These are phyloP conservation scores for Fagopyrum esculentum DNA, from an alignment of 148 eudicot genomes.

Conservation along the genomic window DNA sequence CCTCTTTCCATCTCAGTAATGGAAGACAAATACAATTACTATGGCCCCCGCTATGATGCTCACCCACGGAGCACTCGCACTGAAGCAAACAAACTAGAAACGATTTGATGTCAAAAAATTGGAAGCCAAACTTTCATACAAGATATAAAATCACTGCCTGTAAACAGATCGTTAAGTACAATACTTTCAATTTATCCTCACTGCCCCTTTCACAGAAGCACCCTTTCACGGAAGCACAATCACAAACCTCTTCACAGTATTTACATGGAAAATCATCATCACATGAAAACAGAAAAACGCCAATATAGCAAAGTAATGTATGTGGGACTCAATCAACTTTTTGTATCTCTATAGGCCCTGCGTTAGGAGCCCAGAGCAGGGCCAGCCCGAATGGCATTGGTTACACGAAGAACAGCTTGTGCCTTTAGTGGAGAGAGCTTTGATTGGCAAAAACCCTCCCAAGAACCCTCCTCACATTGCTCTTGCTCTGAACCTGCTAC, in stretches of 20 bases:
- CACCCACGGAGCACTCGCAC: no score
- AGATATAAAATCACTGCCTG: neutral
- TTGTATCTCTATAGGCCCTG: neutral
- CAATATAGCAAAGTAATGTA: neutral
- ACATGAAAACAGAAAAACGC: neutral
- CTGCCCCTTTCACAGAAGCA: neutral
- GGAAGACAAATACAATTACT: no score
- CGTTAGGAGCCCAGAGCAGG: constrained; percentile 22
- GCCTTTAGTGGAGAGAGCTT: constrained; percentile 53
- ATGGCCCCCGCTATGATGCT: no score
- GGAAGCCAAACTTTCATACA: no score
- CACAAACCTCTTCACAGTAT: constrained; percentile 1
- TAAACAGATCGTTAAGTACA: neutral
- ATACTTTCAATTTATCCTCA: neutral
- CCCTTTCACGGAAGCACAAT: neutral
- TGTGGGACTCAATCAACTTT: constrained; percentile 2
- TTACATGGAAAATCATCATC: constrained; percentile 9
- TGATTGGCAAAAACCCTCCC: constrained; percentile 56
- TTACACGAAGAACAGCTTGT: constrained; percentile 63
- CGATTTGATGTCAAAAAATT: no score
- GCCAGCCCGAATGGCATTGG: constrained; percentile 38
- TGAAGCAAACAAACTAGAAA: no score
- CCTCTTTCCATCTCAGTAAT: no score
- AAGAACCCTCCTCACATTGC: constrained; percentile 29
- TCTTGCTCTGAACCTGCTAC: constrained; percentile 22